Evolutionary conservation across 345 rosid species (phyloP), one percentile per base, ranked within the genome.

Genomic region (Bruguiera sexangula): DNA sequence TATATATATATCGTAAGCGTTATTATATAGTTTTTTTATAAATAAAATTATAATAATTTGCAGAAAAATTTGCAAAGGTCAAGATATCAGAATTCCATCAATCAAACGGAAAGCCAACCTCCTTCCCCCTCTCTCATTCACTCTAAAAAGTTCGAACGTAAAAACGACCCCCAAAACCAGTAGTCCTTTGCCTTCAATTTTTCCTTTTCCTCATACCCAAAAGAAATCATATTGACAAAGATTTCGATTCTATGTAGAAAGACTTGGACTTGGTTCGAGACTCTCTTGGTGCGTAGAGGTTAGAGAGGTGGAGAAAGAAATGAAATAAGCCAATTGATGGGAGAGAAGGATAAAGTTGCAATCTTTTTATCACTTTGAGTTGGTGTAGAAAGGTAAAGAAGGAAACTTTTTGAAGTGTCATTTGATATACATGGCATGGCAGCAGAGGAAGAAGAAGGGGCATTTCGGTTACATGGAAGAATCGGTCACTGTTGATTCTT

Each of bases 111-210:
- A 56, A 4, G 7, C 18, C 15, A 2, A 9, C 4, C 16, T 2
- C 4, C 15, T n/a, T 8, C 4, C 30, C 30, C 15, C 27, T 55
- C 59, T 9, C 18, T 15, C 13, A 22, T 3, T 55, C 59, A 55
- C 27, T 22, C 4, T 55, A 26, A 21, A 8, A 30, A 53, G 70
- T 66, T 72, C 66, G 73, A 24, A 37, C 24, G 24, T 32, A 81
- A 76, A 78, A 82, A 76, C 80, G 83, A 78, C 86, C 74, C 78
- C 84, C 84, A 78, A 69, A 69, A 62, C 20, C 19, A 55, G 60
- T 21, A 30, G 5, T 21, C n/a, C 5, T 31, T 18, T 30, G 50
- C 26, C 19, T 20, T 21, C 53, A 24, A 27, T 26, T 19, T 19
- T n/a, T 69, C 50, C 20, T 27, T 46, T 10, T 55, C 6, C 48